Base-by-base conservation (phyloP, 2,329 filamentous ascomycete genomes). In the Epicoccum sorghinum region DNA sequence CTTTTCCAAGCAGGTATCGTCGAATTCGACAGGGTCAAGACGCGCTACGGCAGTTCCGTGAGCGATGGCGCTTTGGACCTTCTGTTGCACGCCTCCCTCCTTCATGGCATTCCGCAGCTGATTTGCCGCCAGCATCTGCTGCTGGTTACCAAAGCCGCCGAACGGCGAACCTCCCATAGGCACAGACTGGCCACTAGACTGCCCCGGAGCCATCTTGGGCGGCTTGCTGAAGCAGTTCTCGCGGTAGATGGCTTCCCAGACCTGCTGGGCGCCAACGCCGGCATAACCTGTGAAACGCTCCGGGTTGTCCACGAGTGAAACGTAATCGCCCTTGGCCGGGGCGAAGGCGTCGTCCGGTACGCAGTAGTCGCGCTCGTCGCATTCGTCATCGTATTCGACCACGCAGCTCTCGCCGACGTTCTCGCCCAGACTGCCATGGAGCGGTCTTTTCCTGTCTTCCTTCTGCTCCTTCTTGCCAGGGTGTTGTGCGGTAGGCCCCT, bases 1-100 rank as follows among this genome's bases (percentile, higher is more conserved):
- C 82, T 99, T 98, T 80, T 99, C 95, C 23, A 99, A 79, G 69
- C 95, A 99, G 70, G 96, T 90, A 64, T 97, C 93, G 63, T 96
- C 92, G 42, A 87, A 82, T 61, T 95, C 90, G 44, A 93, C 80
- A 65, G 84, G 83, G 44, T 86, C 82, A 42, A 86, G 82, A 43
- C 87, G 85, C 0, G 83, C 82, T 3, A 81, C 81, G 55, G 85
- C 81, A 25, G 83, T 81, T 33, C 77, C 75, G 9, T 78, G 72
- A 2, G 77, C 74, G 45, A 79, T 79, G 47, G 84, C 82, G 47
- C 85, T 82, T 61, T 84, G 77, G 50, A 88, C 80, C 66, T 86
- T 82, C 30, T 89, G 81, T 56, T 82, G 77, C 50, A 87, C 79
- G 63, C 86, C 82, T 38, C 89, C 81, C 57, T 82, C 78, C 57